Evolutionary conservation across 2,329 filamentous ascomycete genomes (phyloP), one percentile per base, ranked within the genome.

Genomic region (Sarocladium strictum): DNA sequence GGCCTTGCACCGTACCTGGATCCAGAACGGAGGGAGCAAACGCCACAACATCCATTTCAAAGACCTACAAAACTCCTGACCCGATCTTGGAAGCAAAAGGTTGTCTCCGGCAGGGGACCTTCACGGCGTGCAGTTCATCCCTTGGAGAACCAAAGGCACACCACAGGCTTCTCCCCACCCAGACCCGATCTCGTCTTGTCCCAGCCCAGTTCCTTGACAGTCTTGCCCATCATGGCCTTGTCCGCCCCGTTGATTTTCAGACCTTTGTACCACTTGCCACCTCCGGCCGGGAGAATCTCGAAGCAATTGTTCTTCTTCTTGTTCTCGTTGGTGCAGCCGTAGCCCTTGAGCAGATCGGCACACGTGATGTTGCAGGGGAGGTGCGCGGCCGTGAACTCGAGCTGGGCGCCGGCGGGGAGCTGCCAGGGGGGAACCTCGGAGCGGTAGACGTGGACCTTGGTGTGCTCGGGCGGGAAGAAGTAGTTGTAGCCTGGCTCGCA

Each of bases 401-500:
- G 69, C 58, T 67, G 63, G 29, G 67, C 70, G 51, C 69, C 73
- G 19, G 66, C 61, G 1, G 67, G 72, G 6, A 76, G 64, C 58
- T 77, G 73, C 82, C 82, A 85, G 0, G 83, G 83, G 0, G 77
- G 71, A 0, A 64, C 71, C 15, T 67, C 61, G 9, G 75, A 73
- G 58, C 76, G 76, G 65, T 86, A 74, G 2, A 86, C 71, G 60
- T 85, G 80, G 6, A 85, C 69, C 58, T 81, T 84, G 27, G 79
- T 81, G 64, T 85, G 79, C 58, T 79, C 73, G 0, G 69, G 61
- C 0, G 80, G 76, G 67, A 84, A 85, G 62, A 84, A 77, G 66
- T 84, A 83, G 68, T 83, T 81, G 69, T 84, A 86, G 2, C 81
- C 83, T 0, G 79, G 80, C 60, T 85, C 82, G 57, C 78, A 78